phyloP scores from a whole-genome alignment of 1,284 basidiomycete genomes.

The Tremellales sp. region DNA sequence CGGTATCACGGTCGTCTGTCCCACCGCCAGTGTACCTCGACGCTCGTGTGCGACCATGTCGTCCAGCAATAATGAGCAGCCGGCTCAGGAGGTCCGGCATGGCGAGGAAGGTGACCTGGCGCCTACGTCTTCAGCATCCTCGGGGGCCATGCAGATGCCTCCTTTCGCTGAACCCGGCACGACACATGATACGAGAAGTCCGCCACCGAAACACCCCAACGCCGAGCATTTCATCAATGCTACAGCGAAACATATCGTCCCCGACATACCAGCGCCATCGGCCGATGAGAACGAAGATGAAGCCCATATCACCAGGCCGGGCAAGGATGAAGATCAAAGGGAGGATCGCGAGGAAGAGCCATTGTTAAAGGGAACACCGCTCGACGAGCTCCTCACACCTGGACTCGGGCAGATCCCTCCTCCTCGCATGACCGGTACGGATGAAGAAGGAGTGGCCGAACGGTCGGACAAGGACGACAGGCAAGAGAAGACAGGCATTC shows the following conservation, averaged over 20 bases:
- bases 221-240: constrained; percentile 27
- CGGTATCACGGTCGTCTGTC: too few species aligned
- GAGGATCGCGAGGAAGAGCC: constrained; percentile 20
- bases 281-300: constrained; percentile 5
- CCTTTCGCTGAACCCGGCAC: constrained; percentile 14
- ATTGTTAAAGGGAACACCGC: constrained; percentile 23
- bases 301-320: neutral
- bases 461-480: neutral
- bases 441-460: neutral
- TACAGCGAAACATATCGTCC: constrained; percentile 28
- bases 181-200: constrained; percentile 7
- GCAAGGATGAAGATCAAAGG: constrained; percentile 4
- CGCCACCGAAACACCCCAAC: constrained; percentile 15
- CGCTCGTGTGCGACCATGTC: too few species aligned
- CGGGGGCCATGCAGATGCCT: neutral
- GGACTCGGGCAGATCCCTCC: constrained; percentile 9
- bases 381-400: constrained; percentile 28
- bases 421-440: neutral
- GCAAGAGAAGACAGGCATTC: too few species aligned
- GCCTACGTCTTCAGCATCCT: neutral
- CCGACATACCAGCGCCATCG: constrained; percentile 13
- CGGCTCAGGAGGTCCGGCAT: too few species aligned
- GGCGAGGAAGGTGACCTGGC: too few species aligned
- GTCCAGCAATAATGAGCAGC: too few species aligned
- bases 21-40: too few species aligned